Evolutionary conservation across 2,329 filamentous ascomycete species (phyloP).

Genomic region (Alternaria dauci): DNA sequence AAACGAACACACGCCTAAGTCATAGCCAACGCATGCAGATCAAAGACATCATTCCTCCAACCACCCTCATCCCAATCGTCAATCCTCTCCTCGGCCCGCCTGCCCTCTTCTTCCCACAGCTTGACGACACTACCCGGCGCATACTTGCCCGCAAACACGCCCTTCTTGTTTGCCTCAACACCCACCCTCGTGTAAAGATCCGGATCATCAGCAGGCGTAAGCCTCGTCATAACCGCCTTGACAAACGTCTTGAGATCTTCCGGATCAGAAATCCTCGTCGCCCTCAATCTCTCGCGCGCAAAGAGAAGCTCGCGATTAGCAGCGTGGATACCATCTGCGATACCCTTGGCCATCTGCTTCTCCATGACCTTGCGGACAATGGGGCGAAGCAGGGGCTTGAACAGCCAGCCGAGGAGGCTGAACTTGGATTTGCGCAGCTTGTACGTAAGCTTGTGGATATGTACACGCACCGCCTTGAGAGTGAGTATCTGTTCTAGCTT

Average conservation of each 20-base stretch:
- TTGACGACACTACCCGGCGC: conserved; percentile 88
- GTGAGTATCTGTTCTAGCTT: conserved; percentile 82
- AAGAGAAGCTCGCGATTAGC: conserved; percentile 88
- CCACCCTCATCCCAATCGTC: conserved; percentile 75
- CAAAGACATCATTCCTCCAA: conserved; percentile 89
- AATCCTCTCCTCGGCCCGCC: conserved; percentile 73
- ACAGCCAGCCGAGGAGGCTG: conserved; percentile 78
- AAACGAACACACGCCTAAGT: conserved; percentile 5
- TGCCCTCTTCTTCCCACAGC: conserved; percentile 85
- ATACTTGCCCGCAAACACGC: conserved; percentile 83
- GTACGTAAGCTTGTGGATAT: conserved; percentile 88
- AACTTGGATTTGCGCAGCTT: conserved; percentile 77
- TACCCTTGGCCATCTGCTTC: conserved; percentile 74
- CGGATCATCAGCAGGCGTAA: conserved; percentile 75
- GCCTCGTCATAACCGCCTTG: conserved; percentile 78
- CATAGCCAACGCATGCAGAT: conserved; percentile 55
- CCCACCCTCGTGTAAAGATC: conserved; percentile 79
- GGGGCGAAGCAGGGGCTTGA: conserved; percentile 84
- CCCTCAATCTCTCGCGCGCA: conserved; percentile 84
- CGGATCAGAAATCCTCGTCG: conserved; percentile 82
- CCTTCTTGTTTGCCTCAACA: conserved; percentile 66
- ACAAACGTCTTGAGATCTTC: conserved; percentile 83
- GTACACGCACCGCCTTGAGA: conserved; percentile 77
- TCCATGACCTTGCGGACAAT: conserved; percentile 82
- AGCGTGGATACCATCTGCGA: conserved; percentile 73